phyloP scores from a whole-genome alignment of 2,329 filamentous ascomycete species.

The Gnomoniopsis smithogilvyi region DNA sequence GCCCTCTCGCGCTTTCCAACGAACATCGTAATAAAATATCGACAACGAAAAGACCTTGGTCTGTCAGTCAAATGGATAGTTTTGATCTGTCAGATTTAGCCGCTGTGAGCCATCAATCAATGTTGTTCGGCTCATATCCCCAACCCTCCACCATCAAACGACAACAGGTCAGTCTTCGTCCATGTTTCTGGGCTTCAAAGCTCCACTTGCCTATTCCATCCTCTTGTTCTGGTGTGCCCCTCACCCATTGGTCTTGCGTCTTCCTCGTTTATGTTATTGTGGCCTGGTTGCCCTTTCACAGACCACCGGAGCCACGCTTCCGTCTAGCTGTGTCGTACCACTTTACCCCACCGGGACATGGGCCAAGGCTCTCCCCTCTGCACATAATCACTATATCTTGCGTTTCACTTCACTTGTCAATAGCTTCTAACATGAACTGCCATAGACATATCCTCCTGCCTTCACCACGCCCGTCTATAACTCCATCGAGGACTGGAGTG shows the following conservation, averaged over 20 bases:
- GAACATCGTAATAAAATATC: conserved; percentile 1
- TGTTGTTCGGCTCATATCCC: conserved; percentile 16
- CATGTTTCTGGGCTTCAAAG: neutral
- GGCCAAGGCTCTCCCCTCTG: too few species aligned
- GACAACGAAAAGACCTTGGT: neutral
- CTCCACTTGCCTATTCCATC: neutral
- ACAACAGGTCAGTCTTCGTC: conserved; percentile 16
- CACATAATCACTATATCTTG: neutral
- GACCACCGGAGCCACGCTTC: neutral
- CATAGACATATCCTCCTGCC: conserved; percentile 5
- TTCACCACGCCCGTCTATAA: conserved; percentile 20
- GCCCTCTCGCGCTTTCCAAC: neutral
- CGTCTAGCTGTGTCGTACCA: neutral
- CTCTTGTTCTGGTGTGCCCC: neutral
- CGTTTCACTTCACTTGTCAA: neutral
- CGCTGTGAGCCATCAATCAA: conserved; percentile 16
- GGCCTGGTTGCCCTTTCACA: conserved; percentile 9
- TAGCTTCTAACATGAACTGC: neutral
- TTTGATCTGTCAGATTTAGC: conserved; percentile 14
- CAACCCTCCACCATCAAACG: conserved; percentile 14
- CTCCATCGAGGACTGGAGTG: conserved; percentile 27
- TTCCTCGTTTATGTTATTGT: neutral
- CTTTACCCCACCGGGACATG: neutral
- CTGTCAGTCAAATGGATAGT: conserved; percentile 17
- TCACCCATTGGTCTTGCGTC: neutral